Percentiles rank a stretch among this genome's conserved stretches.
Evolutionary conservation across 2,329 filamentous ascomycete species (phyloP).

Genomic region (Mycocentrospora acerina): DNA sequence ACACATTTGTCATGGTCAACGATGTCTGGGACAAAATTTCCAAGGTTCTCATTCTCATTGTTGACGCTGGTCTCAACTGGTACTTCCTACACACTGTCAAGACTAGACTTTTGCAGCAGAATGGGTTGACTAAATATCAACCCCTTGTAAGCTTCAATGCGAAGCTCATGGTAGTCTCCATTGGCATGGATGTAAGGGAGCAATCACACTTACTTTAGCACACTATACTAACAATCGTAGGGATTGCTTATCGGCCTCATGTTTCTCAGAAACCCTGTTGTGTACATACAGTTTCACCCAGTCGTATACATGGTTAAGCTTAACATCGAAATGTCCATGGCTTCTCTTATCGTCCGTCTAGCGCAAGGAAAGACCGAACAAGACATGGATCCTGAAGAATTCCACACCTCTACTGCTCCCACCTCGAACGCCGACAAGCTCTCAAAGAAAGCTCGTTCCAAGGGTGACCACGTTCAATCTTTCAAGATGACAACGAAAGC

Average conservation of each 20-base stretch:
- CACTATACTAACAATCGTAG: slow-evolving; percentile 10
- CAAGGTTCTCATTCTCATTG: slow-evolving; percentile 54
- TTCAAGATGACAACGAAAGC: slow-evolving; percentile 17
- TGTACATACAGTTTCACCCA: slow-evolving; percentile 47
- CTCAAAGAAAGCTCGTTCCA: slow-evolving; percentile 2
- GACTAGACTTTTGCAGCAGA: slow-evolving; percentile 39
- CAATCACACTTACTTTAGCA: neutral
- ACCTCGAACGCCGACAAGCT: slow-evolving; percentile 16
- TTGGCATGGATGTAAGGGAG: slow-evolving; percentile 44
- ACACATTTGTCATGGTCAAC: slow-evolving; percentile 50
- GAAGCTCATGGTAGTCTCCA: slow-evolving; percentile 42
- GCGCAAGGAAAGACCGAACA: slow-evolving; percentile 32
- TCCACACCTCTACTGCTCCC: slow-evolving; percentile 19
- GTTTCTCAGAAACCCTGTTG: slow-evolving; percentile 40
- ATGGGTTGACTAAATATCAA: slow-evolving; percentile 45
- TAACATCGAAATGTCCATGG: slow-evolving; percentile 51
- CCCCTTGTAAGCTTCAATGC: slow-evolving; percentile 46
- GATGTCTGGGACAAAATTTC: slow-evolving; percentile 56
- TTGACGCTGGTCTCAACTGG: slow-evolving; percentile 55
- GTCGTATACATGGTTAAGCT: slow-evolving; percentile 48
- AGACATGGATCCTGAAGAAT: slow-evolving; percentile 24
- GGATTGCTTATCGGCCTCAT: slow-evolving; percentile 43
- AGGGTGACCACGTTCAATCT: slow-evolving; percentile 14
- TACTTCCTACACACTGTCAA: slow-evolving; percentile 53
- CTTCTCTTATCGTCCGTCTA: slow-evolving; percentile 43